phyloP scores from a whole-genome alignment of 306 rosid genomes.

The Vigna trinervia region DNA sequence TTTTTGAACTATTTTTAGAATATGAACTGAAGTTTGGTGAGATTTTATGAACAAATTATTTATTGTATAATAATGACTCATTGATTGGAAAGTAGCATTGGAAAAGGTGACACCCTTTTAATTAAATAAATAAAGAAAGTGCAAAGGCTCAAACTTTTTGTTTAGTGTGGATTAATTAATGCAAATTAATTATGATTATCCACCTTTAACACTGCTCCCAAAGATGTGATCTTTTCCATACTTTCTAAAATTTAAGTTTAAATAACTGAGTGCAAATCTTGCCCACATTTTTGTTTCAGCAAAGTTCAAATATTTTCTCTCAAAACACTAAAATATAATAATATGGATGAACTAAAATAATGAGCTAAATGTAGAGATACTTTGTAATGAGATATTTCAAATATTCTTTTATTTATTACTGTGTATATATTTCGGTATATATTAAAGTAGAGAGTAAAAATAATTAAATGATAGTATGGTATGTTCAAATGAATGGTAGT shows the following conservation, averaged over 20 bases:
- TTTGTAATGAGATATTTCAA: too few relatives aligned
- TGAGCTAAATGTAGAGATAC: too few relatives aligned
- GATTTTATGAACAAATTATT: constrained; percentile 19
- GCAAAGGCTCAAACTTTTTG: constrained; percentile 23
- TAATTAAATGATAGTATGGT: too few relatives aligned
- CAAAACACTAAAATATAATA: neutral
- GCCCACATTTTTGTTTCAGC: neutral
- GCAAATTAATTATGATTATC: neutral
- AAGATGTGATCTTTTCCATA: neutral
- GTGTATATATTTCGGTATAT: too few relatives aligned
- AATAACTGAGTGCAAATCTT: neutral
- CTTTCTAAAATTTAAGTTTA: neutral
- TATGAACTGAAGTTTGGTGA: constrained; percentile 7
- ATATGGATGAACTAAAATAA: too few relatives aligned
- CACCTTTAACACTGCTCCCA: constrained; percentile 4
- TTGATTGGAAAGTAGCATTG: constrained; percentile 21
- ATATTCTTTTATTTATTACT: too few relatives aligned
- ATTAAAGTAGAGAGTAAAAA: too few relatives aligned
- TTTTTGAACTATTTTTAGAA: constrained; percentile 22
- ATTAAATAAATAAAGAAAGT: constrained; percentile 16
- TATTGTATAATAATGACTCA: constrained; percentile 30
- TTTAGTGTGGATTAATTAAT: neutral
- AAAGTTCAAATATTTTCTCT: neutral
- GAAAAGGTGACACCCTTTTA: constrained; percentile 32
- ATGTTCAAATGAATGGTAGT: too few relatives aligned